Conservation (phyloP, 75 land plant genomes). For the Cunninghamia lanceolata region DNA sequence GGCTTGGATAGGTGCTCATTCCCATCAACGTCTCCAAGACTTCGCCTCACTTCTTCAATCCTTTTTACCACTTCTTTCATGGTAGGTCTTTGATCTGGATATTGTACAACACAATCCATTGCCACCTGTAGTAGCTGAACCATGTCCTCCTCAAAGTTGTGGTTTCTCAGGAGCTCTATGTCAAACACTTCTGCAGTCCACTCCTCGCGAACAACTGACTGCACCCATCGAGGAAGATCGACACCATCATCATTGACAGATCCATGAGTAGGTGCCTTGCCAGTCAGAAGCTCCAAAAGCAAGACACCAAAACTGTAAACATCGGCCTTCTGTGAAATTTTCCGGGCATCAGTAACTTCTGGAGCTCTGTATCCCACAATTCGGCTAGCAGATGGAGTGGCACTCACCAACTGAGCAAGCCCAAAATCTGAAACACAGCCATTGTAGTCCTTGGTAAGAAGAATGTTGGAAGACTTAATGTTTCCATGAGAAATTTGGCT, state of each 20-base stretch:
- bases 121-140: constrained; percentile 59
- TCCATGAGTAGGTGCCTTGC: constrained; percentile 66
- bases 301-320: constrained; percentile 88
- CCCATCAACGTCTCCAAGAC: not conserved
- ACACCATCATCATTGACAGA: constrained; percentile 66
- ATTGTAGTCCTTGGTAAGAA: constrained; percentile 52
- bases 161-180: constrained; percentile 66
- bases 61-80: constrained; percentile 47
- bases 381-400: constrained; percentile 40
- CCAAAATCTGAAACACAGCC: constrained; percentile 80
- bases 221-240: constrained; percentile 87
- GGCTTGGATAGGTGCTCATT: not conserved
- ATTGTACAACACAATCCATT: constrained; percentile 49
- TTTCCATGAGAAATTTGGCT: constrained; percentile 65
- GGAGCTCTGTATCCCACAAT: constrained; percentile 83
- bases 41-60: constrained; percentile 44
- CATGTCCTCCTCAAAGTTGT: constrained; percentile 77
- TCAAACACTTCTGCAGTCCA: constrained; percentile 88
- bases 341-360: constrained; percentile 73
- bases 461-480: constrained; percentile 84
- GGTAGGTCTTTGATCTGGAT: constrained; percentile 65
- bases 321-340: constrained; percentile 75
- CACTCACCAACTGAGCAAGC: constrained; percentile 41
- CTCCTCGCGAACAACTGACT: constrained; percentile 71
- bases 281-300: constrained; percentile 73